Percentiles rank a stretch among this genome's conserved stretches.
Evolutionary conservation across 768 basidiomycete species (phyloP).

Genomic region (Psilocybe subaeruginosa): DNA sequence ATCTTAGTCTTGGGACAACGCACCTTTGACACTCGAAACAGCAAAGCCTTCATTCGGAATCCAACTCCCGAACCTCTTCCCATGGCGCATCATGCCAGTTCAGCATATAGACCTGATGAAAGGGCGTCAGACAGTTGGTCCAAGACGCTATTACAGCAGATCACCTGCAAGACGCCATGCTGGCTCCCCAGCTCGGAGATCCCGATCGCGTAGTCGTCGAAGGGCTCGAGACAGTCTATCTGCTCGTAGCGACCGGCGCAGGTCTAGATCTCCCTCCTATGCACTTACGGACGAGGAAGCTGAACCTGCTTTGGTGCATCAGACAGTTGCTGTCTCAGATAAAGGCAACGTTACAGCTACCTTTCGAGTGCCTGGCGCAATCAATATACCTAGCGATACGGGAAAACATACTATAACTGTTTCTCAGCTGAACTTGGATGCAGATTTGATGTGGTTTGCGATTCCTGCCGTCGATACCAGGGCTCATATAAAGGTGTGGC

Average conservation of each 20-base stretch:
- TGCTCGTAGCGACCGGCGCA: background rate
- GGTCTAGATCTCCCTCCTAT: background rate
- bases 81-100: slow-evolving; percentile 22
- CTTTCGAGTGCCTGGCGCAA: slow-evolving; percentile 35
- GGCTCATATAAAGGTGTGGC: slow-evolving; percentile 29
- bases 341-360: slow-evolving; percentile 35
- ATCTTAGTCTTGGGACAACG: slow-evolving; percentile 35
- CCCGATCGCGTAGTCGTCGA: background rate
- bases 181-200: background rate
- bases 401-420: slow-evolving; percentile 38
- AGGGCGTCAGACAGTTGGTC: no score
- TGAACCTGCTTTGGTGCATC: background rate
- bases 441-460: slow-evolving; percentile 32
- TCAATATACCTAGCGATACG: slow-evolving; percentile 37
- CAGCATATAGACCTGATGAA: no score
- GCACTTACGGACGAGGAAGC: background rate
- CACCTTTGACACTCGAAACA: slow-evolving; percentile 37
- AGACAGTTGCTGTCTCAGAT: slow-evolving; percentile 1
- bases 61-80: slow-evolving; percentile 27
- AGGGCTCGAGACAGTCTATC: background rate
- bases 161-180: no score
- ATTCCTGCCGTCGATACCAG: slow-evolving; percentile 31
- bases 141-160: no score
- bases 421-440: slow-evolving; percentile 30
- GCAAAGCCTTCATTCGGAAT: slow-evolving; percentile 35